Evolutionary conservation across 768 basidiomycete species (phyloP), one percentile per base, ranked within the genome.

Genomic region (Amanita molliuscula): DNA sequence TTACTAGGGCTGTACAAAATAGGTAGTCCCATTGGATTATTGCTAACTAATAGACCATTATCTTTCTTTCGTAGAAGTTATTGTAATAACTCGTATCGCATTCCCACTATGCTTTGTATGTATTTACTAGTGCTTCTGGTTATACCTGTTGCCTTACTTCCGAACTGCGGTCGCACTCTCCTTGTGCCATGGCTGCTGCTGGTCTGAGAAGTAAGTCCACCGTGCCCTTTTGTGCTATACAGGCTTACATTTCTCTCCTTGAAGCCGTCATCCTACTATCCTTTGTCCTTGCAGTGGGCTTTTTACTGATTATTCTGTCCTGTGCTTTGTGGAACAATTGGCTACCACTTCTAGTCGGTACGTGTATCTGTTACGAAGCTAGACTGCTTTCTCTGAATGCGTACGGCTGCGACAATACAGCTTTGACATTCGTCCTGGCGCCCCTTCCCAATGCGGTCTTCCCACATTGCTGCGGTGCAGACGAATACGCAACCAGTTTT

Each of bases 301-400:
- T 99, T 72, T 71, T 99, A 51, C 79, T 98, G 61, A 89, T 98
- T 61, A 99, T 99, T 65, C 82, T 99, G 20, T 91, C 91, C 1
- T 98, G 96, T 63, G 96, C 96, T 6, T 71, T 98, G 26, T 98
- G 86, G 84, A 70, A 81, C 11, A 99, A 99, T 65, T 99, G 96
- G 96, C 74, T 98, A 18, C 96, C 96, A 29, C 74, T 99, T 45
- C 76, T 98, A 55, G 95, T 97, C 55, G 96, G 96, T 96, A 58
- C 55, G 88, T 73, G 25, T n/a, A 2, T 13, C 33, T 18, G 25
- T 8, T 25, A 40, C 20, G 26, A 20, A 15, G 26, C 18, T 16
- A n/a, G 2, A 41, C 9, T n/a, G 1, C 29, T 5, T 20, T 25
- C 33, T 44, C 18, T 1, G 33, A 28, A 42, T 38, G 36, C 55